Conservation (phyloP, 1,284 basidiomycete species). For the Kwoniella shivajii region DNA sequence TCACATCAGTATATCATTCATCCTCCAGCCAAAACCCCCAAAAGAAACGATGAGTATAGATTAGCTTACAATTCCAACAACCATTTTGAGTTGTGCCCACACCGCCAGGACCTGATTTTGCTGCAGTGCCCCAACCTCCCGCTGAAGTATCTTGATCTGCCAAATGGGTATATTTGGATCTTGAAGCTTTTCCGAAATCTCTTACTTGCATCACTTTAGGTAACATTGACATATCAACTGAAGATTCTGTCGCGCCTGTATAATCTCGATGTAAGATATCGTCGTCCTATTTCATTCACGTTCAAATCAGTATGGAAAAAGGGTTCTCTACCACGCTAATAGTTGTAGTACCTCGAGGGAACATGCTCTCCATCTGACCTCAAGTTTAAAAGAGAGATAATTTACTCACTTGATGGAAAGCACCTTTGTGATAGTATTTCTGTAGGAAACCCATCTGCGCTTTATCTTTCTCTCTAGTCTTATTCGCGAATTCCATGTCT, state of each 20-base stretch:
- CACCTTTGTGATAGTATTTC: constrained; percentile 99
- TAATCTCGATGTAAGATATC: constrained; percentile 88
- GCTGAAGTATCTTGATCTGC: constrained; percentile 90
- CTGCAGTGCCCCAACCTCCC: constrained; percentile 70
- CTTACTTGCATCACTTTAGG: constrained; percentile 97
- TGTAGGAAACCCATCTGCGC: constrained; percentile 88
- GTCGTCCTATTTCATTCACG: constrained; percentile 64
- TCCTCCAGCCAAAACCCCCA: too few species aligned
- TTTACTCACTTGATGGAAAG: constrained; percentile 81
- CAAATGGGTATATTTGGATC: constrained; percentile 82
- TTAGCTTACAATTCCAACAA: constrained; percentile 73
- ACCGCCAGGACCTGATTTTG: constrained; percentile 60
- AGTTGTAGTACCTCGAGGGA: too few species aligned
- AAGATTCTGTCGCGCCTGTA: constrained; percentile 82
- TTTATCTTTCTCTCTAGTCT: constrained; percentile 63
- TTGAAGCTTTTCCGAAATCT: constrained; percentile 72
- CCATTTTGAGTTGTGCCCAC: constrained; percentile 61
- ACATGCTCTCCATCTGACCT: too few species aligned
- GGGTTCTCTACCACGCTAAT: too few species aligned
- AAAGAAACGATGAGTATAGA: neutral
- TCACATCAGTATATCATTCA: neutral
- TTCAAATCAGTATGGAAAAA: too few species aligned
- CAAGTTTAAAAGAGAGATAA: neutral
- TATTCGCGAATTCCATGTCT: constrained; percentile 81
- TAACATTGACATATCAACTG: constrained; percentile 79